Evolutionary conservation across 495 filamentous ascomycete species (phyloP), one percentile per base, ranked within the genome.

Genomic region (Hypoxylon subgilvum): DNA sequence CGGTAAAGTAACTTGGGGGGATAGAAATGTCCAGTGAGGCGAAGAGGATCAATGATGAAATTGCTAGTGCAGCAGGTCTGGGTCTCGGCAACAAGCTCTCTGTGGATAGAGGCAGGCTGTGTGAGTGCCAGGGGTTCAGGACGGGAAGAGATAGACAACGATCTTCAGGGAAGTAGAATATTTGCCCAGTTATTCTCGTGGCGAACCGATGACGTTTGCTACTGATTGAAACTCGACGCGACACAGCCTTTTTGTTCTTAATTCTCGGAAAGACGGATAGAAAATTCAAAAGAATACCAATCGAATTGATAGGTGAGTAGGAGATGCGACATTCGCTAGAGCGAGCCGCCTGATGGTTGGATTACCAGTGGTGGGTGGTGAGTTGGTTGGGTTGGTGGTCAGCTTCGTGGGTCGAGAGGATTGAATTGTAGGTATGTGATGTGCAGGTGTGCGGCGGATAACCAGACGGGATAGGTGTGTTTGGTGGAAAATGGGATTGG

Each of bases 301-400:
- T 63, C 51, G 55, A 59, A 60, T 52, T 60, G 60, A 61, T 60
- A 65, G 52, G 65, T 51, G 43, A 51, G 12, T 46, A 25, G 21
- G 41, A 40, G 47, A 63, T 63, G 52, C 41, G 43, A 57, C 35
- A 57, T 28, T 28, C 47, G 31, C 46, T 43, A 23, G 25, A 44
- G n/a, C n/a, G 38, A 27, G 23, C 23, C 23, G 23, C 23, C 23
- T 4, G 23, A 27, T 27, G 34, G 8, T 38, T 16, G 34, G 7
- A 4, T 38, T 38, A 18, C 9, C 7, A 35, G 31, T 4, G 36
- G 13, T 16, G 42, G 14, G 28, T 34, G 30, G 43, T 61, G 21
- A 30, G 14, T 30, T 38, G 16, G 17, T 27, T 9, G 40, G 39
- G 22, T 51, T 51, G 16, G 47, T 57, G 60, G 49, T 64, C 53